Evolutionary conservation across 1,139 yeast species (phyloP), one percentile per base, ranked within the genome.

Genomic region (Pichia terricola): DNA sequence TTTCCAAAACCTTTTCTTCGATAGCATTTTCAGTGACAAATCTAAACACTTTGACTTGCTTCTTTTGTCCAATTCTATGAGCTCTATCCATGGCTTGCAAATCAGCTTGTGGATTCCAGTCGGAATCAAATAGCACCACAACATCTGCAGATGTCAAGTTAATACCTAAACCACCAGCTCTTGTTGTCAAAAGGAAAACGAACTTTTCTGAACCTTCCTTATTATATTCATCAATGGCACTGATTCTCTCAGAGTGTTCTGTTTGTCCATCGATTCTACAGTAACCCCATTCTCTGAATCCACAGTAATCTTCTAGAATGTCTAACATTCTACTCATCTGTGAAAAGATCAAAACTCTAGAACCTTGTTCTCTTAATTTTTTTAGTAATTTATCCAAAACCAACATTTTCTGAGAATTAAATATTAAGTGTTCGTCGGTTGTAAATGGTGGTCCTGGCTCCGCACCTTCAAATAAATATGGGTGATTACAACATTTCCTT

Each of bases 61-160:
- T 83, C 30, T 82, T 82, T 61, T 83, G 94, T 5, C 94, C 94
- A 59, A 83, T 83, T 72, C 94, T 75, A 62, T 83, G 94, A 1
- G 94, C 91, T 66, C 94, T 73, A 59, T 83, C 94, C 94, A 83
- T 83, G 0, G 91, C 91, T 62, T 83, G 94, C 51, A 83, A 70
- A 68, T 83, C 94, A 3, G 91, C 91, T 58, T 83, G 94, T 2
- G 94, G 94, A 54, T 83, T 83, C 94, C 94, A 83, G 62, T 83
- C 94, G 1, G 87, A 79, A 63, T 83, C 94, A 59, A 71, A 83
- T 38, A 83, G 63, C 1, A 83, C 70, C 36, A 83, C 94, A 44
- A 81, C 70, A 61, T 83, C 91, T 1, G 91, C 91, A 30, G 80
- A 68, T 3, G 88, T 82, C 56, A 83, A 71, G 57, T 83, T 83